Evolutionary conservation across 306 rosid genomes (phyloP).

Genomic region (Citrullus colocynthis): DNA sequence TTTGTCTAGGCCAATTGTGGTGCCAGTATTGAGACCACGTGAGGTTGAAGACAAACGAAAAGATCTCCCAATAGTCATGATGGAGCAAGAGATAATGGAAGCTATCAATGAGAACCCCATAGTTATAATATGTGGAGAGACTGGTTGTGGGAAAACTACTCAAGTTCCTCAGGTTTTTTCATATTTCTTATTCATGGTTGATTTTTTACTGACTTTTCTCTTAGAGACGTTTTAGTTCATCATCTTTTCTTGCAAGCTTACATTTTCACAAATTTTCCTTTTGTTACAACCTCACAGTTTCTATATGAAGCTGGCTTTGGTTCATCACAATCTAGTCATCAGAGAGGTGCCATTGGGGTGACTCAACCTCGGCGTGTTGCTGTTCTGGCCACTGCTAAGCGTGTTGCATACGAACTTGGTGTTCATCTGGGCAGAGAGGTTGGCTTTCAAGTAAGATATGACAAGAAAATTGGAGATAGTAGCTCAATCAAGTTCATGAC

Average conservation of each 20-base stretch:
- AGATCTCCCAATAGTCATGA: slow-evolving; percentile 93
- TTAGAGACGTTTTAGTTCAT: background rate
- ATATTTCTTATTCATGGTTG: slow-evolving; percentile 9
- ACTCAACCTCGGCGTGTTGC: slow-evolving; percentile 97
- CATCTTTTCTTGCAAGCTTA: background rate
- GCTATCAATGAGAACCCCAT: slow-evolving; percentile 57
- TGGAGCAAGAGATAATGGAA: slow-evolving; percentile 99
- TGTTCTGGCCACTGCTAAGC: slow-evolving; percentile 86
- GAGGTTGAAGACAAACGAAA: slow-evolving; percentile 65
- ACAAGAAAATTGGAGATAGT: slow-evolving; percentile 65
- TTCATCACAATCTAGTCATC: slow-evolving; percentile 33
- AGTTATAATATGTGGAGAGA: slow-evolving; percentile 91
- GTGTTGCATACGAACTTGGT: slow-evolving; percentile 87
- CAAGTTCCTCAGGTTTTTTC: slow-evolving; percentile 84
- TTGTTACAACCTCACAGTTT: slow-evolving; percentile 32
- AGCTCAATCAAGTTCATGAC: slow-evolving; percentile 94
- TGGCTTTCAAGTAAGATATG: slow-evolving; percentile 91
- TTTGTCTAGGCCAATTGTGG: slow-evolving; percentile 45
- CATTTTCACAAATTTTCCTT: background rate
- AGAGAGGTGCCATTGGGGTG: slow-evolving; percentile 65
- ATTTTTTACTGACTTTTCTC: background rate
- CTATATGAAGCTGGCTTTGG: slow-evolving; percentile 90
- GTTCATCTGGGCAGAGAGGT: slow-evolving; percentile 64
- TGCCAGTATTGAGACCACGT: slow-evolving; percentile 57
- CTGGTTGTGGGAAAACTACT: slow-evolving; percentile 98